Evolutionary conservation across 192 early-diverging fungal genomes (phyloP).

Genomic region (Coemansia umbellata): DNA sequence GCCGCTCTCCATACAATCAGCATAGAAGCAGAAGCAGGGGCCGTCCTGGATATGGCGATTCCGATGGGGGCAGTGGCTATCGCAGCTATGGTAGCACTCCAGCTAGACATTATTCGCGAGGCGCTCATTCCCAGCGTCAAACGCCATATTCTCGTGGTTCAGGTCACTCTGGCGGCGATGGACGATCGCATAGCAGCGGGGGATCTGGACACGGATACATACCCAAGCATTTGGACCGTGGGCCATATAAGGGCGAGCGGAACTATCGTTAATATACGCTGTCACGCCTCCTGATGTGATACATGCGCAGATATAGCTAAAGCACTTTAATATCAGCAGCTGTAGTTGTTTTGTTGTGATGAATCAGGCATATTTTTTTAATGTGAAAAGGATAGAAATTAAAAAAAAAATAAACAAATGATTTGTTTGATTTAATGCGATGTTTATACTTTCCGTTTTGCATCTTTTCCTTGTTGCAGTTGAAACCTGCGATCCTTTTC

Average conservation of each 20-base stretch:
- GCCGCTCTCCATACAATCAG: not conserved
- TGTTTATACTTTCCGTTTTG: not conserved
- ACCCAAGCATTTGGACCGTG: not conserved
- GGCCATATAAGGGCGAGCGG: not conserved
- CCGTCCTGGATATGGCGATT: slow-evolving; percentile 10
- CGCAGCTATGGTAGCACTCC: slow-evolving; percentile 5
- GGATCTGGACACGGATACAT: not conserved
- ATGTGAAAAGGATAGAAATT: not conserved
- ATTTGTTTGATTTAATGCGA: slow-evolving; percentile 4
- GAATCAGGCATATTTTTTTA: no score
- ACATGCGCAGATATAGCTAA: not conserved
- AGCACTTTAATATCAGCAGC: no score
- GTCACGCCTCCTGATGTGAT: not conserved
- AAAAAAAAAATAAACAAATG: slow-evolving; percentile 6
- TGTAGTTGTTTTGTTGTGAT: no score
- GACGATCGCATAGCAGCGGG: not conserved
- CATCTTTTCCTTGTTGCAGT: not conserved
- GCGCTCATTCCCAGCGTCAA: slow-evolving; percentile 19
- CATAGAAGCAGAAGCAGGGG: slow-evolving; percentile 28
- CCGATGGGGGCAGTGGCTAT: slow-evolving; percentile 7
- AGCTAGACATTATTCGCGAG: slow-evolving; percentile 7
- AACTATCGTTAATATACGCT: no score
- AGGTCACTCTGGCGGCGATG: not conserved
- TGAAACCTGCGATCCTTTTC: not conserved
- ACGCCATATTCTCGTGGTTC: slow-evolving; percentile 33